Evolutionary conservation across 2,329 filamentous ascomycete species (phyloP).

Genomic region (Apiospora rasikravindrae): DNA sequence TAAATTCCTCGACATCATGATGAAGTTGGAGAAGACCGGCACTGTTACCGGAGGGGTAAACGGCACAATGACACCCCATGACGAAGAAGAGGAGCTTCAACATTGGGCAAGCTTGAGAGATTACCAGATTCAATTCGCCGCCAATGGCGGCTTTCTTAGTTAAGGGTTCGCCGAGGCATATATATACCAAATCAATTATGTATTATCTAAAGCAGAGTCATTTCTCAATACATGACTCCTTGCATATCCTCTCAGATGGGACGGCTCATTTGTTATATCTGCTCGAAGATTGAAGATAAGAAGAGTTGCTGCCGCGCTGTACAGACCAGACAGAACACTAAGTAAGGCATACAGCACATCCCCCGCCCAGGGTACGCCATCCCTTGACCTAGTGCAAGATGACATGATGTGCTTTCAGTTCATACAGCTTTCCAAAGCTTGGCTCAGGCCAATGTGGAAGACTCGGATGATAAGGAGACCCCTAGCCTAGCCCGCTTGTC

Average conservation of each 20-base stretch:
- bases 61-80: conserved; percentile 54
- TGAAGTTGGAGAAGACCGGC: conserved; percentile 72
- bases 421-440: neutral
- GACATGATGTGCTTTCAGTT: neutral
- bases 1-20: conserved; percentile 60
- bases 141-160: conserved; percentile 61
- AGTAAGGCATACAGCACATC: neutral
- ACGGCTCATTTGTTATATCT: too few relatives aligned
- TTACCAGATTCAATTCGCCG: conserved; percentile 75
- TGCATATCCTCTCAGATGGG: too few relatives aligned
- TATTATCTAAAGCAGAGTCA: neutral
- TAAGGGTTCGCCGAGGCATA: conserved; percentile 16
- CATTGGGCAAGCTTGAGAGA: conserved; percentile 82
- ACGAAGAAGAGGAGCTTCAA: conserved; percentile 77
- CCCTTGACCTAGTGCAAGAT: neutral
- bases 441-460: neutral
- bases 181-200: neutral
- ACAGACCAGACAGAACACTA: neutral
- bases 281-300: too few relatives aligned
- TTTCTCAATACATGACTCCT: too few relatives aligned
- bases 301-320: neutral
- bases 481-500: neutral
- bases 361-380: neutral
- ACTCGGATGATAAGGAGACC: neutral
- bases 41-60: conserved; percentile 38